Base-by-base conservation (phyloP, 2,329 filamentous ascomycete genomes). In the Trichoderma afroharzianum region DNA sequence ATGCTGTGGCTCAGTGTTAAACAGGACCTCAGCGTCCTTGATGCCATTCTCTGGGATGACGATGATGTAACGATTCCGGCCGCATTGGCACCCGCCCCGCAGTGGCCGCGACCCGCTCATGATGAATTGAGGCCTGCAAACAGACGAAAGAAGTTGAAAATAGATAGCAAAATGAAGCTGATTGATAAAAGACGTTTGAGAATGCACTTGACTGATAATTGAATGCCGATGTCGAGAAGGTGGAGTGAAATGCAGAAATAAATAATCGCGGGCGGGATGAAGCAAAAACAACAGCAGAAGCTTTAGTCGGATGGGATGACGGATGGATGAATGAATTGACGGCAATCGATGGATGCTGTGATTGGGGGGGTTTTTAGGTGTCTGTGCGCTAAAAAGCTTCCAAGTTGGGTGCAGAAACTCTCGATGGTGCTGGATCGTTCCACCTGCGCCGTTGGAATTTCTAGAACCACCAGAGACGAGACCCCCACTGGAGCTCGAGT, bases 11-110 rank as follows among this genome's bases (percentile, higher is more conserved):
- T 89, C 88, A 47, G 90, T 90, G 80, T 94, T 91, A 79, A 97
- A 96, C 73, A 94, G 88, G 26, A 97, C 89, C 75, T 90, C 87
- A 18, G 91, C 89, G 64, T 86, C 82, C 39, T 89, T 83, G 50
- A 83, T 81, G 53, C 87, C 83, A 75, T 85, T 81, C 24, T 84
- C 80, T 1, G 94, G 94, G 28, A 95, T 86, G 59, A 88, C 82
- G 75, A 97, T 89, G 71, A 90, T 86, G 82, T 97, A 97, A 78
- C 91, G 87, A 78, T 96, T 97, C 73, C 95, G 90, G 71, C 94
- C 94, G 81, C 95, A 98, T 68, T 92, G 90, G 83, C 95, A 97
- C 74, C 90, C 88, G 77, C 94, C 94, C 74, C 88, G 89, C 71
- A 97, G 86, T 50, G 86, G 86, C 73, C 87, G 83, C 71, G 81